A percentile compares a stretch with the other conserved stretches of the same genome.
These are phyloP conservation scores for Datura wrightii DNA, from an alignment of 257 asterid genomes.

Conservation along the genomic window DNA sequence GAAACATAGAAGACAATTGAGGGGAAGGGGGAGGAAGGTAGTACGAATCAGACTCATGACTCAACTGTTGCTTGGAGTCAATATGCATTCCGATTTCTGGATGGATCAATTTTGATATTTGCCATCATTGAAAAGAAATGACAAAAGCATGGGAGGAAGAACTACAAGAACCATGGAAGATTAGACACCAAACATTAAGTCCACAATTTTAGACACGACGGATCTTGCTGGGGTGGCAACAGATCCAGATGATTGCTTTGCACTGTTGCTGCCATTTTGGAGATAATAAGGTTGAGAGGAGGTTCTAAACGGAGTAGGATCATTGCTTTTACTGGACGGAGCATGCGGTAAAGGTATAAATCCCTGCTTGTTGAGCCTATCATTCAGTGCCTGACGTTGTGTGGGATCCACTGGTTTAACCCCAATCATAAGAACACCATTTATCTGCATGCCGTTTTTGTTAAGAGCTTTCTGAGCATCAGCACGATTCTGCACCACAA, in stretches of 20 bases:
- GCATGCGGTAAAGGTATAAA: slow-evolving; percentile 76
- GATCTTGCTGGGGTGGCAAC: slow-evolving; percentile 94
- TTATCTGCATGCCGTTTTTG: slow-evolving; percentile 81
- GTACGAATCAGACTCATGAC: background rate
- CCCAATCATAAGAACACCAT: slow-evolving; percentile 90
- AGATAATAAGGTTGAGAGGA: slow-evolving; percentile 65
- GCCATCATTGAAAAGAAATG: background rate
- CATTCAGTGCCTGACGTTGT: slow-evolving; percentile 75
- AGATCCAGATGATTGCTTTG: slow-evolving; percentile 61
- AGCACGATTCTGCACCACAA: slow-evolving; percentile 64
- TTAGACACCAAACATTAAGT: slow-evolving; percentile 91
- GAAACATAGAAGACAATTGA: background rate
- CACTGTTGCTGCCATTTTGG: slow-evolving; percentile 62
- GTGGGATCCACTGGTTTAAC: slow-evolving; percentile 88
- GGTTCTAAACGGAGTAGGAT: slow-evolving; percentile 56
- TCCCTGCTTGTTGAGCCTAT: slow-evolving; percentile 76
- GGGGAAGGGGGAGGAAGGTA: background rate
- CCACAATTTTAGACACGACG: slow-evolving; percentile 82
- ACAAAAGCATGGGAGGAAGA: background rate
- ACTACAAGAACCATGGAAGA: background rate
- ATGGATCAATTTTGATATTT: background rate
- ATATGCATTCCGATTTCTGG: background rate
- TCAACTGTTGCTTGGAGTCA: background rate
- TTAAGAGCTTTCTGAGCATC: slow-evolving; percentile 92
- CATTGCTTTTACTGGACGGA: slow-evolving; percentile 55